Conservation (phyloP, 2,329 filamentous ascomycete species). For the Paraphoma sp. region DNA sequence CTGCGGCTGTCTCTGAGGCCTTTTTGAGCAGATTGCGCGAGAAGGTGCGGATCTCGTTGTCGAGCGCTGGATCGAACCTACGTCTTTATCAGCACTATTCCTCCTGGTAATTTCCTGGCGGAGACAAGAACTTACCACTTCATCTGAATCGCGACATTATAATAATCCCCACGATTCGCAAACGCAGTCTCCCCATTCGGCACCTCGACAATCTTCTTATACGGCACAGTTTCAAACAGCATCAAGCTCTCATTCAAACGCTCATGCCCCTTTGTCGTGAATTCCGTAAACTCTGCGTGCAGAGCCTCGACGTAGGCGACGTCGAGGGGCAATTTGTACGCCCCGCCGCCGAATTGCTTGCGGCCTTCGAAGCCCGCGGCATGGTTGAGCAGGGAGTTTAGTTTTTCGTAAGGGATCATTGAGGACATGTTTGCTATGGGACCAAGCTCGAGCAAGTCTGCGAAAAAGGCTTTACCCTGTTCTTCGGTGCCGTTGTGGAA, state of each 20-base stretch:
- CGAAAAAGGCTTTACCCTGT: conserved; percentile 34
- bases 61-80: conserved; percentile 36
- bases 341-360: conserved; percentile 46
- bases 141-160: conserved; percentile 40
- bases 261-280: conserved; percentile 29
- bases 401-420: conserved; percentile 40
- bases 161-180: conserved; percentile 41
- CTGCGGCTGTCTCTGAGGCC: conserved; percentile 23
- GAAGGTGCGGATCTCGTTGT: conserved; percentile 33
- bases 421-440: conserved; percentile 31
- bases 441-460: conserved; percentile 32
- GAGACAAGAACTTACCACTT: conserved; percentile 34
- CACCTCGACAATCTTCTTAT: conserved; percentile 30
- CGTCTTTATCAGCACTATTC: not conserved
- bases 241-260: conserved; percentile 34
- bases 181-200: conserved; percentile 33
- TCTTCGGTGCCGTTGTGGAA: conserved; percentile 47
- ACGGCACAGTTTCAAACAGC: conserved; percentile 39
- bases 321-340: conserved; percentile 43
- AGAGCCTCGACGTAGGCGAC: conserved; percentile 28
- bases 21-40: conserved; percentile 34
- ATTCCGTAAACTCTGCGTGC: conserved; percentile 32
- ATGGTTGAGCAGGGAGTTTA: conserved; percentile 44
- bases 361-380: conserved; percentile 42
- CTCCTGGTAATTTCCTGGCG: not conserved